Evolutionary conservation across 1,139 yeast species (phyloP), one percentile per base, ranked within the genome.

Genomic region (Geotrichum restrictum): DNA sequence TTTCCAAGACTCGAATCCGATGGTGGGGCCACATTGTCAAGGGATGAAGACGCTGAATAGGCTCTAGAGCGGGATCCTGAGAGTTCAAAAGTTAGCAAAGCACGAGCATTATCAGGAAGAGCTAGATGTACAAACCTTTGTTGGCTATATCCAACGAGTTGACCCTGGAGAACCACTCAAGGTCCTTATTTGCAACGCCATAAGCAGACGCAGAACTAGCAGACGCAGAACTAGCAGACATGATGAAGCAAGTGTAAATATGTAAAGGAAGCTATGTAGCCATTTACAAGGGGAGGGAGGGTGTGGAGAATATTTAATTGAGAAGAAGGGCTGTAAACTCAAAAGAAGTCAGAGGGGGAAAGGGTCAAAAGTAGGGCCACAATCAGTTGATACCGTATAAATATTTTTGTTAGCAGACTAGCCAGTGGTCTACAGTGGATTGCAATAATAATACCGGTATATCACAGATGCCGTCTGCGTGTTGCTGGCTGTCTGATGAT

Each of bases 21-120:
- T 11, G 49, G 3, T 33, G 53, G 14, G 18, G 51, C 29, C 18
- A 56, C 14, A n/a, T 24, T 37, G 38, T n/a, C 37, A 22, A 62
- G 59, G 24, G 63, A 64, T 19, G 63, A 57, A 19, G 47, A 31
- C 39, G 41, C 22, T 11, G 18, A 14, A 13, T 24, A n/a, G 13
- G 37, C 49, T 19, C 49, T 29, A 7, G 43, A 45, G 13, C 49
- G 49, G 16, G 49, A 37, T 14, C 49, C 49, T 45, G 16, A 14
- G n/a, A 21, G 22, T n/a, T n/a, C n/a, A n/a, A n/a, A 24, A 1
- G 42, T 21, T 43, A 41, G 22, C 36, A n/a, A n/a, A n/a, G n/a
- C n/a, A n/a, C n/a, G n/a, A n/a, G n/a, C n/a, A n/a, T n/a, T n/a
- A 27, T 27, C 19, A 31, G 21, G 18, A 34, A n/a, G 18, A 32